Percentiles rank a stretch among this genome's conserved stretches.
Evolutionary conservation across 1,139 yeast species (phyloP).

Genomic region (Scheffersomyces segobiensis): DNA sequence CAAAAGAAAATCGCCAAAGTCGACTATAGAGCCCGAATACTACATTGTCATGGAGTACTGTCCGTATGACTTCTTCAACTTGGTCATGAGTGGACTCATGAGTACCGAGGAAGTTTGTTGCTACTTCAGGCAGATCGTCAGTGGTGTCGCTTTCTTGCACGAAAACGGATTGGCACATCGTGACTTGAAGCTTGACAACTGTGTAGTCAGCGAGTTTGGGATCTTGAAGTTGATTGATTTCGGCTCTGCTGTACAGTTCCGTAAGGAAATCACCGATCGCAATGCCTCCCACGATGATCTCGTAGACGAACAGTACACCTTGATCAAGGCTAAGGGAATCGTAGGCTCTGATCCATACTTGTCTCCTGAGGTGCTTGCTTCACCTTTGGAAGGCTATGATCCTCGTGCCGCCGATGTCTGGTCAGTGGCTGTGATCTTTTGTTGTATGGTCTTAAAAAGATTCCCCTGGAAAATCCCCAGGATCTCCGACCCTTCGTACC

Average conservation of each 20-base stretch:
- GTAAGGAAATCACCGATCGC: slow-evolving; percentile 25
- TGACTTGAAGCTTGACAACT: slow-evolving; percentile 74
- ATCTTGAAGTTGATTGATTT: slow-evolving; percentile 72
- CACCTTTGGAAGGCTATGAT: slow-evolving; percentile 52
- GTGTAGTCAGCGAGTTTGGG: slow-evolving; percentile 65
- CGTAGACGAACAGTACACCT: slow-evolving; percentile 23
- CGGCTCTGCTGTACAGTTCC: slow-evolving; percentile 71
- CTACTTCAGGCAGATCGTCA: slow-evolving; percentile 65
- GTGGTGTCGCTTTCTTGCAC: slow-evolving; percentile 65
- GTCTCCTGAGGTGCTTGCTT: slow-evolving; percentile 71
- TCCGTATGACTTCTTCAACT: slow-evolving; percentile 71
- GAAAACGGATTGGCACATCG: slow-evolving; percentile 72
- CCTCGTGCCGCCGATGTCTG: slow-evolving; percentile 75
- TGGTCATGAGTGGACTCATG: slow-evolving; percentile 75
- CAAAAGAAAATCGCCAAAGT: slow-evolving; percentile 8
- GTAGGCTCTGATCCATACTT: slow-evolving; percentile 83
- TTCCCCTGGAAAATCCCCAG: slow-evolving; percentile 83
- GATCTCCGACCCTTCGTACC: slow-evolving; percentile 53
- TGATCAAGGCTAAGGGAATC: slow-evolving; percentile 58
- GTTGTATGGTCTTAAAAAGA: slow-evolving; percentile 70
- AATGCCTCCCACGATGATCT: slow-evolving; percentile 13
- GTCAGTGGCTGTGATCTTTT: slow-evolving; percentile 75
- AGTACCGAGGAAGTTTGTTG: slow-evolving; percentile 58
- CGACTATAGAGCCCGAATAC: slow-evolving; percentile 40
- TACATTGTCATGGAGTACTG: slow-evolving; percentile 76